Conservation (phyloP, 805 yeast species). For the Wickerhamia fluorescens region DNA sequence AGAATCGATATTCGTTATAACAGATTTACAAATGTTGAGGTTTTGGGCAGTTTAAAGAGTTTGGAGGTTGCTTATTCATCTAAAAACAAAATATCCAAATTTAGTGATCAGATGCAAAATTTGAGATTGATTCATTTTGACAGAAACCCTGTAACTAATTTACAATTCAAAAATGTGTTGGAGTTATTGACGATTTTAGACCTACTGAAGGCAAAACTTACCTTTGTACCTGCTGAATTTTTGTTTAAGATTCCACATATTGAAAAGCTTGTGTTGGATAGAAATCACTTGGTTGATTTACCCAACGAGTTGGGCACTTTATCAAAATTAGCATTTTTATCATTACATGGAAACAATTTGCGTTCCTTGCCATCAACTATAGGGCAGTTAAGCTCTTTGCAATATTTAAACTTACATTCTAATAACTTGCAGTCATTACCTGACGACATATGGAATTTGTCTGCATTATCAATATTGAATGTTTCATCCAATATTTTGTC, state of each 20-base stretch:
- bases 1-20: conserved; percentile 77
- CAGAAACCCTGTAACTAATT: conserved; percentile 75
- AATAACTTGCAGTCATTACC: conserved; percentile 73
- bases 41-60: conserved; percentile 49
- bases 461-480: conserved; percentile 52
- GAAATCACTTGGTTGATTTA: conserved; percentile 71
- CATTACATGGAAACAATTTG: conserved; percentile 68
- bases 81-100: conserved; percentile 67
- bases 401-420: conserved; percentile 70
- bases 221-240: conserved; percentile 62
- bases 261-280: conserved; percentile 69
- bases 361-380: conserved; percentile 63
- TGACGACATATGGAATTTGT: conserved; percentile 57
- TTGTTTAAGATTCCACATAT: conserved; percentile 55
- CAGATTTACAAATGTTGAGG: conserved; percentile 45
- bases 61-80: conserved; percentile 69
- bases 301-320: conserved; percentile 64
- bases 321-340: conserved; percentile 53
- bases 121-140: conserved; percentile 67
- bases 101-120: conserved; percentile 54
- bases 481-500: conserved; percentile 67
- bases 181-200: conserved; percentile 63
- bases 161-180: conserved; percentile 48
- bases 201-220: conserved; percentile 73
- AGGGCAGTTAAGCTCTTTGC: conserved; percentile 51